Evolutionary conservation across 257 asterid genomes (phyloP), one percentile per base, ranked within the genome.

Genomic region (Primulina huaijiensis): DNA sequence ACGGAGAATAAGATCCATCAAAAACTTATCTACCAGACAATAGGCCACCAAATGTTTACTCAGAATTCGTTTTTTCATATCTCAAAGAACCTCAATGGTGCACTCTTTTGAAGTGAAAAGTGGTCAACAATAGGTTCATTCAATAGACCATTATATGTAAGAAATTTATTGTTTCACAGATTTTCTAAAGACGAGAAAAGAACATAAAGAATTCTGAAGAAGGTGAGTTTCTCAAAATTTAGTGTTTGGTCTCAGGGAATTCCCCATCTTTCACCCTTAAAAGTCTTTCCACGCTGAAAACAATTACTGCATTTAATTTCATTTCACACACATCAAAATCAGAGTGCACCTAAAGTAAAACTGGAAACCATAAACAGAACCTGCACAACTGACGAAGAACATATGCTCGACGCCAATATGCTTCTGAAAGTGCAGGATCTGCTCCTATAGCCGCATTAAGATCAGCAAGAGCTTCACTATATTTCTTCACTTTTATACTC

Each of bases 341-440:
- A 35, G 56, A 62, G 52, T 33, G 52, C 65, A 37, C 37, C 33
- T 68, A n/a, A 56, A 31, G 33, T 60, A 64, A 70, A 46, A n/a
- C 46, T 64, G 62, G 62, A 73, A 62, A 31, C 46, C 21, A 16
- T 30, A 30, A 38, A 69, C 60, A 11, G 25, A 75, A 90, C 96
- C 98, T 86, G 97, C 97, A 89, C 69, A 88, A 27, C 64, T 85
- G 93, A 69, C 97, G 95, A 62, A 90, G 90, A 71, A 92, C 67
- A 21, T 95, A 92, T 58, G 97, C 95, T 64, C 89, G 82, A 68
- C 79, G 97, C 88, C 81, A 79, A 72, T 88, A 87, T 29, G 97
- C 98, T 74, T 90, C 92, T 58, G 93, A 87, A 46, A 90, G 82
- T 19, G 90, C 74, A 61, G 97, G 97, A 74, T 92, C 97, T 71